Evolutionary conservation across 2,329 filamentous ascomycete species (phyloP).

Genomic region (Alternaria triticina): DNA sequence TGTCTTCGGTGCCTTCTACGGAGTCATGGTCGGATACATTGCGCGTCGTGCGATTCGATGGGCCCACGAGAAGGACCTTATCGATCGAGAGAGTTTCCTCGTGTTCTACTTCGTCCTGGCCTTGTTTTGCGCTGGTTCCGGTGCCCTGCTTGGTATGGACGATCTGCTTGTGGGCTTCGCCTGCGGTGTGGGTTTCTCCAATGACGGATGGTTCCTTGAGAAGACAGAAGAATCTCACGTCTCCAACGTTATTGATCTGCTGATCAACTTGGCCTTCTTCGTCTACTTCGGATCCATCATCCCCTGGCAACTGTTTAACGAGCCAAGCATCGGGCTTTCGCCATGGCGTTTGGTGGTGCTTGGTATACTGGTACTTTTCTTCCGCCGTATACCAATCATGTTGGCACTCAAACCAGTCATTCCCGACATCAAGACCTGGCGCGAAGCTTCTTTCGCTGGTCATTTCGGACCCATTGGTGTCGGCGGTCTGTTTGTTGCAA

Average conservation of each 20-base stretch:
- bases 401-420: constrained; percentile 87
- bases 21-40: constrained; percentile 85
- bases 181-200: constrained; percentile 97
- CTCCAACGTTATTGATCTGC: constrained; percentile 96
- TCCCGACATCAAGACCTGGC: constrained; percentile 97
- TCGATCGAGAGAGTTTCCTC: constrained; percentile 95
- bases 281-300: constrained; percentile 98
- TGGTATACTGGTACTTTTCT: constrained; percentile 90
- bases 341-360: constrained; percentile 95
- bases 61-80: constrained; percentile 82
- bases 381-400: constrained; percentile 96
- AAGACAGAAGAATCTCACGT: constrained; percentile 99
- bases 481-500: constrained; percentile 93
- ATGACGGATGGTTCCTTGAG: constrained; percentile 97
- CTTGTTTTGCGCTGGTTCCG: constrained; percentile 92
- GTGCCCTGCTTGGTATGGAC: constrained; percentile 88
- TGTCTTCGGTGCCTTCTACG: constrained; percentile 87
- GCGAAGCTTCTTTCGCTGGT: constrained; percentile 93
- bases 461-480: constrained; percentile 98
- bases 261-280: constrained; percentile 97
- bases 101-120: constrained; percentile 99
- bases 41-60: constrained; percentile 89
- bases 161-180: constrained; percentile 94
- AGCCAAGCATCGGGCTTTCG: constrained; percentile 69
- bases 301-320: constrained; percentile 92